A percentile compares a stretch with the other conserved stretches of the same genome.
Evolutionary conservation across 2,329 filamentous ascomycete species (phyloP).

Genomic region (Aspergillus vadensis): DNA sequence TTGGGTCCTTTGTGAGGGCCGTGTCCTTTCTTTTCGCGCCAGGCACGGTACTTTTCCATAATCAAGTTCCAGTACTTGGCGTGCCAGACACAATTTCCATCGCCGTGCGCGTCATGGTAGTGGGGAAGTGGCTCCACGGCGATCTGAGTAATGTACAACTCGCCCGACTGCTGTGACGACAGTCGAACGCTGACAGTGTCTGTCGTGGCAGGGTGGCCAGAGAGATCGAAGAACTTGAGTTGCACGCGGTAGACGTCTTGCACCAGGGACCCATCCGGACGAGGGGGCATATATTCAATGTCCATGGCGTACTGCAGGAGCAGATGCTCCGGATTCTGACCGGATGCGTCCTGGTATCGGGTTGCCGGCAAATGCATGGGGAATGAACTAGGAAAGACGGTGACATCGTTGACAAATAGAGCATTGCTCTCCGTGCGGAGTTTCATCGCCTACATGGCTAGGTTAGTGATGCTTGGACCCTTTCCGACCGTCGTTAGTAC

Average conservation of each 20-base stretch:
- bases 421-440: constrained; percentile 3
- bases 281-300: background rate
- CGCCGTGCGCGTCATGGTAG: background rate
- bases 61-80: constrained; percentile 6
- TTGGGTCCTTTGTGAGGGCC: background rate
- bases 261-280: background rate
- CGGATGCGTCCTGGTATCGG: background rate
- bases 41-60: background rate
- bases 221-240: background rate
- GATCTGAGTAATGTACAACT: background rate
- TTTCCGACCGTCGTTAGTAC: background rate
- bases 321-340: background rate
- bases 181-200: background rate
- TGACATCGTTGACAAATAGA: background rate
- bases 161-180: background rate
- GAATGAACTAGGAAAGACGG: background rate
- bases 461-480: background rate
- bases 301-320: constrained; percentile 1
- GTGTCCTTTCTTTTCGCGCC: background rate
- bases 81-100: constrained; percentile 5
- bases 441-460: background rate
- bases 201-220: constrained; percentile 2
- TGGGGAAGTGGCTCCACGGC: background rate
- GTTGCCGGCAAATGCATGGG: background rate
- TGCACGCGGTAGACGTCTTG: constrained; percentile 1